Evolutionary conservation across 805 yeast genomes (phyloP), one percentile per base, ranked within the genome.

Genomic region (Ogataea salicorniae): DNA sequence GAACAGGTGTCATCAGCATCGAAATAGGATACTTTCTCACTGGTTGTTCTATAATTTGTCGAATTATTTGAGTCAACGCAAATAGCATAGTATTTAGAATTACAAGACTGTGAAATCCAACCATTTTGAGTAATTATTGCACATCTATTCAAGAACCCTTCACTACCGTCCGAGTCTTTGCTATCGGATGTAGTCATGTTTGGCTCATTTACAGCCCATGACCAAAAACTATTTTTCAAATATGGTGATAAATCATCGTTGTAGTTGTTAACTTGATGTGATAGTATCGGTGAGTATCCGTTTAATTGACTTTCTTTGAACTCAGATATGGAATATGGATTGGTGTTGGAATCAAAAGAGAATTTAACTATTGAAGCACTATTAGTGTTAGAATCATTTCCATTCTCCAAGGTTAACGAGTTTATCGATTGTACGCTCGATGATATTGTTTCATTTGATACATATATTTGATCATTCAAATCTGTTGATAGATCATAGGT

Each of bases 51-150:
- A 81, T 87, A 81, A 4, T 64, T 59, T 35, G 71, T 71, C 0
- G 75, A 68, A 36, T 72, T 54, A 2, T 57, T 48, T 1, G 49
- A 43, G 41, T 71, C 68, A 35, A 74, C 72, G 65, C 98, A 92
- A 2, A 84, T 78, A 20, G 74, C 79, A 5, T 65, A 68, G 46
- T 73, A 67, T 26, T 69, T 56, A 0, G 68, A 63, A 56, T 83
- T 81, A 66, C 98, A 92, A 56, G 88, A 79, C 14, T 71, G 76
- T 0, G 87, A 83, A 5, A 49, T 46, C 88, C 92, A 86, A 2
- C 89, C 87, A 4, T 62, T 59, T n/a, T 49, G 45, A 20, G 65
- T 57, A 9, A 70, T 41, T 0, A 69, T 63, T 0, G 73, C 78
- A 57, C 83, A 77, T 54, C 72, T 67, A 44, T 63, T 60, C 5